Base-by-base conservation (phyloP, 75 land plant genomes). In the Pinus taeda region DNA sequence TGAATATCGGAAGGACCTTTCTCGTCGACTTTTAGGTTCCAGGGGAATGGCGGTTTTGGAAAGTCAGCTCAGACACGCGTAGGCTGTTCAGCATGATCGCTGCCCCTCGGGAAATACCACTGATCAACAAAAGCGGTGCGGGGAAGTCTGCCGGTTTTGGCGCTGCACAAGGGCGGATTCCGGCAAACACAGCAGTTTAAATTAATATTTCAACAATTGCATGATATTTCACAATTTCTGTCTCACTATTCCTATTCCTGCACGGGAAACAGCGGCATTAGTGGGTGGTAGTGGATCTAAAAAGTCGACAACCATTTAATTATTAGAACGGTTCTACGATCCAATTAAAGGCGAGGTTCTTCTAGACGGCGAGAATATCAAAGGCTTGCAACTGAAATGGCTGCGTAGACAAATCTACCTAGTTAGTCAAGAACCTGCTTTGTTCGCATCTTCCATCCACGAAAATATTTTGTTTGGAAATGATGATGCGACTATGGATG, bases 401-500 rank as follows among this genome's bases (percentile, higher is more conserved):
- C 76, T 91, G 24, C 64, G 93, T 39, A 74, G 71, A 0, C 93
- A 91, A 69, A 86, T 91, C 33, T 91, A 91, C 1, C 80, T 91
- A 24, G 93, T 91, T 57, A 87, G 83, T 61, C 93, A 91, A 71
- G 93, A 91, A 76, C 93, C 91, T 7, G 91, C 85, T 3, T 78
- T 91, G 57, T 91, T 91, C 76, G 93, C 91, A 30, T 85, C 91
- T 4, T 77, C 81, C 56, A 87, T 91, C 42, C 60, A 67, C 21
- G 91, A 89, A 73, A 91, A 91, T 49, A 83, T 91, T 11, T 60
- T 89, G 6, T 89, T 82, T 74, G 88, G 93, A 2, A 89, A 85
- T 70, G 87, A 85, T 60, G 87, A 74, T 76, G 93, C 89, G 0
- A 81, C 82, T 45, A 80, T 85, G 81, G 83, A 76, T 6, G 86